Evolutionary conservation across 1,284 basidiomycete genomes (phyloP).

Genomic region (Porodaedalea pini): DNA sequence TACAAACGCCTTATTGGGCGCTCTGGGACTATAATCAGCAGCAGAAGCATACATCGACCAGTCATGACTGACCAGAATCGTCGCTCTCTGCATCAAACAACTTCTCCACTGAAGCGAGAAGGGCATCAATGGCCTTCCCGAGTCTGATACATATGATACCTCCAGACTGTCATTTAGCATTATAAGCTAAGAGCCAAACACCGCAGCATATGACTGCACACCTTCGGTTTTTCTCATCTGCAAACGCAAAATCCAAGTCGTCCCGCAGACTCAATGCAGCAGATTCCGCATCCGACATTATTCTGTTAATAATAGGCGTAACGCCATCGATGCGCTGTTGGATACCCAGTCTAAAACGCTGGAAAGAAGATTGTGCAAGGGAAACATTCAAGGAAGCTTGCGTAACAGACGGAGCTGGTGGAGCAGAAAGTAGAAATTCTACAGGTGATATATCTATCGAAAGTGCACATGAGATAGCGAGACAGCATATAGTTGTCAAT

Average conservation of each 20-base stretch:
- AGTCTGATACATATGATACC: constrained; percentile 1
- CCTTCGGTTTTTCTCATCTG: constrained; percentile 36
- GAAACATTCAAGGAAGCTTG: constrained; percentile 38
- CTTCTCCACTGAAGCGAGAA: constrained; percentile 3
- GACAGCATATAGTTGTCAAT: neutral
- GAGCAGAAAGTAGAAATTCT: constrained; percentile 52
- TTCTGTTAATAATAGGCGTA: constrained; percentile 52
- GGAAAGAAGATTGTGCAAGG: constrained; percentile 45
- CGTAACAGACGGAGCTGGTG: constrained; percentile 43
- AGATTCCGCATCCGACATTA: constrained; percentile 55
- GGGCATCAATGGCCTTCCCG: constrained; percentile 4
- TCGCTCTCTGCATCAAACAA: constrained; percentile 1
- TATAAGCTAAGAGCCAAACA: neutral
- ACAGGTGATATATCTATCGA: constrained; percentile 47
- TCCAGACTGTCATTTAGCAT: neutral
- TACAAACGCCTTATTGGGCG: neutral
- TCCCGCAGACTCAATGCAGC: constrained; percentile 51
- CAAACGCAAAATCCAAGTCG: constrained; percentile 48
- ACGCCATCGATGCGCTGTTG: constrained; percentile 57
- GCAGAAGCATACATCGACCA: neutral
- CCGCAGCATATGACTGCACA: neutral
- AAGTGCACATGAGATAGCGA: constrained; percentile 13
- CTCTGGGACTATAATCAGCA: neutral
- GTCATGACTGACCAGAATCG: constrained; percentile 8
- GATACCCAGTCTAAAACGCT: constrained; percentile 53